Evolutionary conservation across 306 rosid genomes (phyloP).

Genomic region (Cajanus cajan): DNA sequence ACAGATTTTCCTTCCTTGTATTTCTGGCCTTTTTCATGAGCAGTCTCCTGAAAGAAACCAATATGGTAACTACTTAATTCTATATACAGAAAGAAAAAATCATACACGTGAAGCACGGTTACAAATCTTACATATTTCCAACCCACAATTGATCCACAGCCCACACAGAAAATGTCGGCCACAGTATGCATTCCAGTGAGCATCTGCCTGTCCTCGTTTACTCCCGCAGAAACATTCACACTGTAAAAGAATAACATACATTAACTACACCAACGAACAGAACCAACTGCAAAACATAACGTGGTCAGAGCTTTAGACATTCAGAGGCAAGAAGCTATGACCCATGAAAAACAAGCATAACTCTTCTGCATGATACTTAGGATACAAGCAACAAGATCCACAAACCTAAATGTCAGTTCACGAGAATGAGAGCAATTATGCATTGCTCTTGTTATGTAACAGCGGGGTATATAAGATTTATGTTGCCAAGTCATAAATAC

Average conservation of each 20-base stretch:
- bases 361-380: slow-evolving; percentile 1
- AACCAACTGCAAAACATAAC: slow-evolving; percentile 11
- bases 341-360: background rate
- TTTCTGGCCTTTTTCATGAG: slow-evolving; percentile 67
- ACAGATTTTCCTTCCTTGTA: slow-evolving; percentile 83
- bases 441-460: background rate
- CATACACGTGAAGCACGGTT: slow-evolving; percentile 25
- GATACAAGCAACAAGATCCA: slow-evolving; percentile 8
- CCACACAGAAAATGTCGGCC: slow-evolving; percentile 94
- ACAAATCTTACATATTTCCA: slow-evolving; percentile 91
- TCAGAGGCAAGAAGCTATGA: background rate
- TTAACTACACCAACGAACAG: slow-evolving; percentile 2
- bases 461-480: background rate
- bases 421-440: background rate
- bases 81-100: slow-evolving; percentile 19
- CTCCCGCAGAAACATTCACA: slow-evolving; percentile 71
- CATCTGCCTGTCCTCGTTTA: slow-evolving; percentile 75
- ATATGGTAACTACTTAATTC: slow-evolving; percentile 33
- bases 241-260: slow-evolving; percentile 48
- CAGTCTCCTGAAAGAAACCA: slow-evolving; percentile 64
- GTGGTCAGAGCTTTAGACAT: background rate
- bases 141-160: slow-evolving; percentile 95
- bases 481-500: background rate
- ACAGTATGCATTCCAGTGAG: slow-evolving; percentile 90
- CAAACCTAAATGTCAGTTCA: slow-evolving; percentile 7